Evolutionary conservation across 768 basidiomycete species (phyloP), one percentile per base, ranked within the genome.

Genomic region (Rhodotorula sphaerocarpa): DNA sequence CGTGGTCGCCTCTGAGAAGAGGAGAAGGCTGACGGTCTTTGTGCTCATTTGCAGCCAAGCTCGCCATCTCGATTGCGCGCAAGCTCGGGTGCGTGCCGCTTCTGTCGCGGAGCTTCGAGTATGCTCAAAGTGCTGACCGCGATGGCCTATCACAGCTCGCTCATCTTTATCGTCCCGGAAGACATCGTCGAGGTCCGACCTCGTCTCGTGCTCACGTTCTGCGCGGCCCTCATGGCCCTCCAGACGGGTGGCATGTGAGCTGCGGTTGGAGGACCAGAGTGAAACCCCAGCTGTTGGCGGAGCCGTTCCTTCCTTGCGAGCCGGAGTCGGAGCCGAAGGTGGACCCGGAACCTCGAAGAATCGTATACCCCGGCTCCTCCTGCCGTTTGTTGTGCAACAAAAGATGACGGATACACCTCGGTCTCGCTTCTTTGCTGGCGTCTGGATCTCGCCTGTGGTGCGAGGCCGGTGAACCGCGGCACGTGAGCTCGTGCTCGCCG

Each of bases 61-160:
- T 96, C 67, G 93, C 90, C 12, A 96, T 97, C 70, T 96, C 93
- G 5, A 96, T 97, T 70, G 92, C 93, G n/a, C 81, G 93, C 73
- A 97, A 97, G 81, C 86, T 92, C 85, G 71, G 70, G 56, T 64
- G 23, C 41, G 60, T 45, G 9, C 28, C 27, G 14, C 25, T 33
- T 20, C 39, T 25, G 20, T 31, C 48, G 6, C 31, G n/a, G n/a
- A 11, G 3, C 10, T 30, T 21, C 28, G 25, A 7, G 5, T 20
- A n/a, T n/a, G n/a, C n/a, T n/a, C n/a, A n/a, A n/a, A n/a, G n/a
- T n/a, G n/a, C n/a, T n/a, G n/a, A n/a, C n/a, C n/a, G n/a, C n/a
- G n/a, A n/a, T n/a, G n/a, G n/a, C n/a, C n/a, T n/a, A n/a, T 7
- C 28, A 88, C 90, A 65, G 63, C 57, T 88, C 89, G 7, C 76